A percentile compares a stretch with the other conserved stretches of the same genome.
Evolutionary conservation across 345 rosid species (phyloP).

Genomic region (Hirschfeldia incana): DNA sequence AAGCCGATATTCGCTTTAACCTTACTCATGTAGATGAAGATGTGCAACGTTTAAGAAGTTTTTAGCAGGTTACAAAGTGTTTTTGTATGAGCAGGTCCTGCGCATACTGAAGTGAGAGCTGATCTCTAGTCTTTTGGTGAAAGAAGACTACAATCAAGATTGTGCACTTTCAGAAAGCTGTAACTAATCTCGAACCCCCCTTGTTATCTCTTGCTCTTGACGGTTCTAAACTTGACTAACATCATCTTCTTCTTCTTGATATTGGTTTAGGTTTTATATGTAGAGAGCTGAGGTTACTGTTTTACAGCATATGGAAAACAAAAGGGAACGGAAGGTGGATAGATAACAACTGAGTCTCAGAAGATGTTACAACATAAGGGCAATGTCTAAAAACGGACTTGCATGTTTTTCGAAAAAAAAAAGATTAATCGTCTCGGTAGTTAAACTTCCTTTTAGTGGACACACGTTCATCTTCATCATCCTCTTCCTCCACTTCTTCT

Average conservation of each 20-base stretch:
- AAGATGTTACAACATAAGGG: conserved; percentile 27
- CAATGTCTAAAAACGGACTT: conserved; percentile 11
- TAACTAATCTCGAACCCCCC: conserved; percentile 28
- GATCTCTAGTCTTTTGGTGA: background rate
- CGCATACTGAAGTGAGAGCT: background rate
- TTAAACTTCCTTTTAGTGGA: conserved; percentile 39
- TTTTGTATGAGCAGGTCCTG: background rate
- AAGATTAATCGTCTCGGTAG: conserved; percentile 26
- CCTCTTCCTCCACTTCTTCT: conserved; percentile 41
- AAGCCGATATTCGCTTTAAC: background rate
- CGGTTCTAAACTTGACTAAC: conserved; percentile 58
- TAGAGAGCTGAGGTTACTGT: conserved; percentile 69
- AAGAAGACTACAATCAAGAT: background rate
- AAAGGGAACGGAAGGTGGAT: conserved; percentile 45
- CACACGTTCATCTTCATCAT: conserved; percentile 36
- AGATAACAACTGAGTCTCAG: conserved; percentile 1
- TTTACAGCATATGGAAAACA: conserved; percentile 51
- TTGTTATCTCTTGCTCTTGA: conserved; percentile 66
- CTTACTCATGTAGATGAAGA: background rate
- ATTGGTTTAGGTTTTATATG: conserved; percentile 50
- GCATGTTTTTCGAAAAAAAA: background rate
- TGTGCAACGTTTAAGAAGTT: no score
- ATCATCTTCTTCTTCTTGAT: conserved; percentile 54
- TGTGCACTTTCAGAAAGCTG: background rate
- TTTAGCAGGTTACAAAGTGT: no score